Conservation (phyloP, 305 asterid species). For the Rubia tinctorum region DNA sequence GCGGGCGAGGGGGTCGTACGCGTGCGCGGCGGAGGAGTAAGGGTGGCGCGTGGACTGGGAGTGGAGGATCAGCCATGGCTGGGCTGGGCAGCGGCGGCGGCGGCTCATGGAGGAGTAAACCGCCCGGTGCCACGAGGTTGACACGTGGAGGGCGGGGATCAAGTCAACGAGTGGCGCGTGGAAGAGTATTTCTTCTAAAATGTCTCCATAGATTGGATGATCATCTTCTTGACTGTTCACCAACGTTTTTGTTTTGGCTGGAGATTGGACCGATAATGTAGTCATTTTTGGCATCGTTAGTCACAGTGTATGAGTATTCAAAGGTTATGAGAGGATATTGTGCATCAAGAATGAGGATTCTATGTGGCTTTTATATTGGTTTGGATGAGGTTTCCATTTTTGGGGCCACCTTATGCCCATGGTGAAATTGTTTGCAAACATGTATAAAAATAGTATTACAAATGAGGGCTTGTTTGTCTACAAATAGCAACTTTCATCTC, state of each 20-base stretch:
- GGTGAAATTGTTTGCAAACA: background rate
- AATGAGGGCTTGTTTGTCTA: too few relatives aligned
- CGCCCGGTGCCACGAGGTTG: constrained; percentile 52
- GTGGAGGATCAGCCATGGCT: constrained; percentile 73
- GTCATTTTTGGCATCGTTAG: constrained; percentile 1
- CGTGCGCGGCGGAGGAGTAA: constrained; percentile 30
- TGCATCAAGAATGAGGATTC: background rate
- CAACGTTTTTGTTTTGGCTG: background rate
- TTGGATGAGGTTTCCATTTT: background rate
- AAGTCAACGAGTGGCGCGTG: constrained; percentile 57
- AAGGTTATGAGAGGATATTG: background rate
- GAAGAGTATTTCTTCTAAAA: constrained; percentile 45
- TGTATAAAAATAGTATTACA: too few relatives aligned
- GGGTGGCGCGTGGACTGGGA: constrained; percentile 41
- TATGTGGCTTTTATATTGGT: background rate
- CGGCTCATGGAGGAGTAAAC: constrained; percentile 46
- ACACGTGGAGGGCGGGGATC: constrained; percentile 49
- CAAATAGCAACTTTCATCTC: too few relatives aligned
- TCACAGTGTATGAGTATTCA: background rate
- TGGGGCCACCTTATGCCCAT: background rate
- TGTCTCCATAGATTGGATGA: constrained; percentile 38
- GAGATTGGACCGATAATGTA: background rate
- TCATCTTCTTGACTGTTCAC: background rate
- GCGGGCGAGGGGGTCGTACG: constrained; percentile 64
- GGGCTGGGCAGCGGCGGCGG: constrained; percentile 36